A percentile compares a stretch with the other conserved stretches of the same genome.
These are phyloP conservation scores for Leccinum broughii DNA, from an alignment of 768 basidiomycete genomes.

Conservation along the genomic window DNA sequence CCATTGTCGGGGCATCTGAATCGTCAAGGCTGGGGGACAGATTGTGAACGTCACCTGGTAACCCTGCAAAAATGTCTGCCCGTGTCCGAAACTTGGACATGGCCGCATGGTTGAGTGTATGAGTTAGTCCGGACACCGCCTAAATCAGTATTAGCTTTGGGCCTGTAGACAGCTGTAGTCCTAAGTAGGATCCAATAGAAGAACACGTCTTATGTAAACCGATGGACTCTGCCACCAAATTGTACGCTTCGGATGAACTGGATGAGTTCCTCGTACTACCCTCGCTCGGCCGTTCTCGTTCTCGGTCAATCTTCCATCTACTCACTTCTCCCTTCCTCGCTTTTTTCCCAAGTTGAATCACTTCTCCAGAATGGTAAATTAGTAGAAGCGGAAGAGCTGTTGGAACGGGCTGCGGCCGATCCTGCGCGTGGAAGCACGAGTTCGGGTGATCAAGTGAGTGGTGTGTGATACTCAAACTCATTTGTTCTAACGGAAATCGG, in stretches of 20 bases:
- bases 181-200: too few species aligned
- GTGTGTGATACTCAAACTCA: neutral
- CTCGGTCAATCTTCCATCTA: slow-evolving; percentile 60
- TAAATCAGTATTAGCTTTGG: too few species aligned
- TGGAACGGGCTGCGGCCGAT: slow-evolving; percentile 52
- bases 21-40: too few species aligned
- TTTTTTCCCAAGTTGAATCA: slow-evolving; percentile 71
- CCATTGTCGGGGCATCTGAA: too few species aligned
- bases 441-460: slow-evolving; percentile 13
- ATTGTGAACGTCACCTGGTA: too few species aligned
- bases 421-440: slow-evolving; percentile 11
- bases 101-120: too few species aligned
- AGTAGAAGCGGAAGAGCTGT: slow-evolving; percentile 61
- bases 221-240: too few species aligned
- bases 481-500: slow-evolving; percentile 8
- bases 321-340: slow-evolving; percentile 68
- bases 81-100: too few species aligned
- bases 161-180: too few species aligned
- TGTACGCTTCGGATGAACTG: neutral
- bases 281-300: slow-evolving; percentile 68
- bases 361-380: slow-evolving; percentile 64
- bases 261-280: slow-evolving; percentile 44
- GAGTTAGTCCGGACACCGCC: too few species aligned
- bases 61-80: too few species aligned
- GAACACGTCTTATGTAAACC: slow-evolving; percentile 13